Percentiles rank a stretch among this genome's conserved stretches.
Evolutionary conservation across 345 rosid genomes (phyloP).

Genomic region (Populus tremula): DNA sequence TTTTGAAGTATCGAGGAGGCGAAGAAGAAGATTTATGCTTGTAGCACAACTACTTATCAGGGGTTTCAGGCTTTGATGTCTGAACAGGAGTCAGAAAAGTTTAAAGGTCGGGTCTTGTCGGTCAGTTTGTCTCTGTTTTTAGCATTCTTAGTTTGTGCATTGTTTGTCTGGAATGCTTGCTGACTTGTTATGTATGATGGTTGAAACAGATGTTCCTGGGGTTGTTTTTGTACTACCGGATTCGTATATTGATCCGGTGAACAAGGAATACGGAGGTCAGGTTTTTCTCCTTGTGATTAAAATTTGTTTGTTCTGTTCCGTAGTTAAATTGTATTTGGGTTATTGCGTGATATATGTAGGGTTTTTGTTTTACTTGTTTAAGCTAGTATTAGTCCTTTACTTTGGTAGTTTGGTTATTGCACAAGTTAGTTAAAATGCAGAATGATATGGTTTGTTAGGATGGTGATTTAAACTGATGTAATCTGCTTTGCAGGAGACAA

Average conservation of each 20-base stretch:
- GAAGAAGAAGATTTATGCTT: constrained; percentile 76
- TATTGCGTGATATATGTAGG: too few species aligned
- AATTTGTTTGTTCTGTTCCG: not conserved
- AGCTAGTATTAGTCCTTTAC: not conserved
- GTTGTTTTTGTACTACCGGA: constrained; percentile 88
- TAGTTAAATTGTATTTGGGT: not conserved
- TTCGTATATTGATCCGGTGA: constrained; percentile 84
- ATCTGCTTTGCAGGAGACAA: constrained; percentile 62
- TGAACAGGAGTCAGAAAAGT: constrained; percentile 77
- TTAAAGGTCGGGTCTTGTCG: constrained; percentile 33
- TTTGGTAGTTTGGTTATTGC: not conserved
- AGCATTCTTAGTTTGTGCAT: not conserved
- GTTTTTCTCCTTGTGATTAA: not conserved
- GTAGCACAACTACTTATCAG: constrained; percentile 90
- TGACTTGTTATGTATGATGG: not conserved
- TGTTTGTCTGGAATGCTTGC: constrained; percentile 2
- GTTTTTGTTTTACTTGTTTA: not conserved
- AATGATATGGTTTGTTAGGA: not conserved
- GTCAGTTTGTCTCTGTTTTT: not conserved
- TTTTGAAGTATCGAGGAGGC: constrained; percentile 79
- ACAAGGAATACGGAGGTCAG: constrained; percentile 91
- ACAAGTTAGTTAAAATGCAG: not conserved
- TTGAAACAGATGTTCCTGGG: constrained; percentile 62
- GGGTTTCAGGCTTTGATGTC: constrained; percentile 96
- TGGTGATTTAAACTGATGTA: not conserved